Conservation (phyloP, 139 green algal species). For the Coccomyxa sp. region DNA sequence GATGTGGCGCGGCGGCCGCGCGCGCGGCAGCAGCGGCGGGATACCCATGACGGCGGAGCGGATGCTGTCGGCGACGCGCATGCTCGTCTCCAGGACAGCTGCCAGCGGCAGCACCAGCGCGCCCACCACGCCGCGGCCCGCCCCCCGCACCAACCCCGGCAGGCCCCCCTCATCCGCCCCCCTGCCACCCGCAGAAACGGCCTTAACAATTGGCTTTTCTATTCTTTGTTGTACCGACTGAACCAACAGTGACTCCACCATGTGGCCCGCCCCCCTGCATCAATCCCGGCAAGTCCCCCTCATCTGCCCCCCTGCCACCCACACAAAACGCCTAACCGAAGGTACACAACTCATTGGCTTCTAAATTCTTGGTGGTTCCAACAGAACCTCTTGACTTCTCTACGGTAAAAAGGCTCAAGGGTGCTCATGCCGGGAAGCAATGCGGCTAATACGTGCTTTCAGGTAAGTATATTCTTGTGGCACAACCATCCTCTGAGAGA, state of each 20-base stretch:
- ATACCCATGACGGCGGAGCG: slow-evolving; percentile 28
- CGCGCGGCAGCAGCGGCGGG: slow-evolving; percentile 5
- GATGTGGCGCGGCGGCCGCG: slow-evolving; percentile 29
- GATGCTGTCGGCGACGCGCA: slow-evolving; percentile 28
- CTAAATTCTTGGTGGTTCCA: not conserved
- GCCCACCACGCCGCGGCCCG: slow-evolving; percentile 25
- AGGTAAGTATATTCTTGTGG: not conserved
- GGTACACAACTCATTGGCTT: too few species aligned
- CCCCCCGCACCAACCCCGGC: slow-evolving; percentile 24
- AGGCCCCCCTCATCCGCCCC: slow-evolving; percentile 16
- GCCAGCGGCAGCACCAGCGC: slow-evolving; percentile 36
- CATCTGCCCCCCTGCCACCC: too few species aligned
- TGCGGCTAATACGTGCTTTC: not conserved
- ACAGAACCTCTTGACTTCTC: not conserved
- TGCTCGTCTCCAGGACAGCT: slow-evolving; percentile 32
- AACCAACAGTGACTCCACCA: too few species aligned
- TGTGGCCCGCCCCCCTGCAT: too few species aligned
- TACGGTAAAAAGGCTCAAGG: too few species aligned
- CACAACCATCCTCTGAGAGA: not conserved
- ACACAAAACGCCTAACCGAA: too few species aligned
- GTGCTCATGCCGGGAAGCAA: too few species aligned
- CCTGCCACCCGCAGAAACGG: not conserved
- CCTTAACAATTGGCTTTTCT: too few species aligned
- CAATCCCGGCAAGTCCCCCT: too few species aligned
- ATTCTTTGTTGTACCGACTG: too few species aligned